A percentile compares a stretch with the other conserved stretches of the same genome.
phyloP scores from a whole-genome alignment of 148 eudicot genomes.

The Silene conica region DNA sequence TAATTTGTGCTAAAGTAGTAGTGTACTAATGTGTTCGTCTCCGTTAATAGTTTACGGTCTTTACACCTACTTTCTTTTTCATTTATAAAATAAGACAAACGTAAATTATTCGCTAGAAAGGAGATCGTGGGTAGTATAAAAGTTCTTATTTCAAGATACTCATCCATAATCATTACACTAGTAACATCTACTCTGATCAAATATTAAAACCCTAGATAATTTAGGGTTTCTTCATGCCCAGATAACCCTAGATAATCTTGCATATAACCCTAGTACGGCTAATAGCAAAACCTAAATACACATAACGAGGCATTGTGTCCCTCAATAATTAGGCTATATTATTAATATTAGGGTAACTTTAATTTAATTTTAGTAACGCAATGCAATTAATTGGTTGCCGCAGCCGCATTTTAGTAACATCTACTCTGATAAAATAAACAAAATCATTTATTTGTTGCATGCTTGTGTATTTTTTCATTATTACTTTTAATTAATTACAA shows the following conservation, averaged over 20 bases:
- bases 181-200: too few relatives aligned
- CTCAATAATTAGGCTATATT: not conserved
- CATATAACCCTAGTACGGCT: not conserved
- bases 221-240: not conserved
- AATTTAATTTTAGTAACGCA: not conserved
- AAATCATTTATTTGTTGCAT: not conserved
- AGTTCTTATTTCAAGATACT: too few relatives aligned
- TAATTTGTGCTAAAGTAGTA: too few relatives aligned
- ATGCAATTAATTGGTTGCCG: slow-evolving; percentile 16
- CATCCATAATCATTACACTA: not conserved
- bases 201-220: too few relatives aligned
- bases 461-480: not conserved
- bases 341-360: not conserved
- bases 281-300: not conserved
- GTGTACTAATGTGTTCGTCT: too few relatives aligned
- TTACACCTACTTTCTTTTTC: too few relatives aligned
- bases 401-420: slow-evolving; percentile 7
- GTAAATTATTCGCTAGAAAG: too few relatives aligned
- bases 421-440: not conserved
- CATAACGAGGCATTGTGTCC: not conserved
- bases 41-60: too few relatives aligned
- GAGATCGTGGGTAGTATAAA: too few relatives aligned
- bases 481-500: not conserved
- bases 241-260: not conserved
- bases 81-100: too few relatives aligned